Base-by-base conservation (phyloP, 2,329 filamentous ascomycete genomes). In the Apiospora pterosperma region DNA sequence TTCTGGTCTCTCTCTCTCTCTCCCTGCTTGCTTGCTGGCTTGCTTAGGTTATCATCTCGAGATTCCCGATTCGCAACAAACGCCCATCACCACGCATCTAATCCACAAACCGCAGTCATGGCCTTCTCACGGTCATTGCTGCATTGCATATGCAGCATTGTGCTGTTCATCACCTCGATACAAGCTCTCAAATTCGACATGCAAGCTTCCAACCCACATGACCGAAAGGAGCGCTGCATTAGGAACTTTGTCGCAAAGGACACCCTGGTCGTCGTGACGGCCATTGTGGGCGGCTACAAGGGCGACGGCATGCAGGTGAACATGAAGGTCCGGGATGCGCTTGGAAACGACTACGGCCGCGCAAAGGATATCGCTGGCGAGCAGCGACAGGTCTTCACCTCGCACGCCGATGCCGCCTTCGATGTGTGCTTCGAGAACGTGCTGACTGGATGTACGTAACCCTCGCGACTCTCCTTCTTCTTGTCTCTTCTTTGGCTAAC, bases 341-440 rank as follows among this genome's bases (percentile, higher is more conserved):
- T 97, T 72, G 95, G 94, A 76, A 99, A 99, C 81, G 93, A 98
- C 79, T 97, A 98, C 80, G 93, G 92, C 76, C 88, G 89, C 67
- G 93, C 96, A 62, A 95, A 91, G 80, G 94, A 99, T 75, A 88
- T 98, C 66, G 91, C 89, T 19, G 96, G 96, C 78, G 94, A 97
- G 82, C 91, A 92, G 78, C 89, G 95, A 76, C 94, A 93, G 77
- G 92, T 95, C 61, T 99, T 99, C 78, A 98, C 95, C 59, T 93
- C 94, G 41, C 92, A 96, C 77, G 90, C 90, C 62, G 94, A 98
- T 79, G 92, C 92, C 38, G 92, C 93, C 11, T 97, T 99, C 75
- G 95, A 98, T 75, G 92, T 99, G 62, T 99, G 95, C 85, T 97
- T 97, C 76, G 92, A 96, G 79, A 98, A 97, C 79, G 79, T 89